Evolutionary conservation across 441 rosid species (phyloP), one percentile per base, ranked within the genome.

Genomic region (Arabidopsis lyrata): DNA sequence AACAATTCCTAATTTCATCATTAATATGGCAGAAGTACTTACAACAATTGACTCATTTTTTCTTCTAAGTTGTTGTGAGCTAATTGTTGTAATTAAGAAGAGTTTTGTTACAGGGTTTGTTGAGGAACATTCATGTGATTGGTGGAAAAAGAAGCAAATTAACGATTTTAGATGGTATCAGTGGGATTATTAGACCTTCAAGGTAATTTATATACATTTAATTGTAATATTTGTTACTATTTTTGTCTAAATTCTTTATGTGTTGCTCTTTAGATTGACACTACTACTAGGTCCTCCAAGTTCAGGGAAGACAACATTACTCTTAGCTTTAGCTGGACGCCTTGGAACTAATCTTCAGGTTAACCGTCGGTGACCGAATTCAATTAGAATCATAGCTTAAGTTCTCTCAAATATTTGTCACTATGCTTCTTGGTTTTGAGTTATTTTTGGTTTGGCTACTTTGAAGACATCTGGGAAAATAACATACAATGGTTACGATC

Each of bases 201-300:
- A 89, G 99, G 99, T 95, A 29, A 29, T 29, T 29, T 29, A 29
- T 29, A 29, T 29, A 29, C 31, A 29, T 29, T 0, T 29, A 29
- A 29, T 29, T 29, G 4, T 29, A 29, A 29, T 29, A 29, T 29
- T 29, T 29, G 27, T 29, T 29, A 29, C 29, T 11, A 34, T 18
- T 49, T 75, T 55, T 42, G 9, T 76, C 20, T 56, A 42, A 18
- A 73, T 60, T 10, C 57, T 10, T 69, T 5, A 35, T 31, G 16
- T 55, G 2, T 73, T 73, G 27, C 41, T 63, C 42, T 79, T 62
- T 76, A 95, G 99, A 80, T 81, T 95, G 79, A 95, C 99, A 27
- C 87, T 95, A 66, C 75, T 95, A 47, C 81, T 95, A 79, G 99
- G 99, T 68, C 99, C 99, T 83, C 99, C 99, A 31, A 91, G 98